Conservation (phyloP, 176 grass and related monocot species). For the Oryza australiensis region DNA sequence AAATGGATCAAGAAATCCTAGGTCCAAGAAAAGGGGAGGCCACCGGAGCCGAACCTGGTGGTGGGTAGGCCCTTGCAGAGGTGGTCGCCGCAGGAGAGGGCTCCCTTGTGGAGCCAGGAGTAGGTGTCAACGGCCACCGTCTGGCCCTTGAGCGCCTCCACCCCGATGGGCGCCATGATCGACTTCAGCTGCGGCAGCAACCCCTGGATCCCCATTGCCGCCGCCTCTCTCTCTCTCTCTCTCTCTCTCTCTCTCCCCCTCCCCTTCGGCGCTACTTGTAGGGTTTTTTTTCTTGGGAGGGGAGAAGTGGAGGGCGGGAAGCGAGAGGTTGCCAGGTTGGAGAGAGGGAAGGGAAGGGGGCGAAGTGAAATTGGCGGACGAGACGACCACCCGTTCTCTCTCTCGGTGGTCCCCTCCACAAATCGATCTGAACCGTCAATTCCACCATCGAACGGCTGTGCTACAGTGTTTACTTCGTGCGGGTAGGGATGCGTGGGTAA, state of each 20-base stretch:
- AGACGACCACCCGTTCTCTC: no score
- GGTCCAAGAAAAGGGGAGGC: slow-evolving; percentile 14
- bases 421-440: no score
- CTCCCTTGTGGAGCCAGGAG: slow-evolving; percentile 98
- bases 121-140: slow-evolving; percentile 90
- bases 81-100: slow-evolving; percentile 73
- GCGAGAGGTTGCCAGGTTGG: neutral
- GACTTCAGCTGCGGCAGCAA: slow-evolving; percentile 88
- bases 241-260: neutral
- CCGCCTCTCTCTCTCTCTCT: neutral
- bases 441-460: no score
- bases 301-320: slow-evolving; percentile 37
- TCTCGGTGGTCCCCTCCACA: no score
- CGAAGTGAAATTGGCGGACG: neutral
- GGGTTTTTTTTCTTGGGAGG: slow-evolving; percentile 22
- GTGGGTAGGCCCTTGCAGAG: slow-evolving; percentile 94
- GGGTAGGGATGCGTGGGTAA: no score
- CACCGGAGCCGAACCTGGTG: slow-evolving; percentile 48
- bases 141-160: slow-evolving; percentile 78
- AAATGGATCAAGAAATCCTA: neutral
- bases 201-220: slow-evolving; percentile 86
- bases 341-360: neutral
- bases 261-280: neutral
- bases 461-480: no score
- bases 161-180: slow-evolving; percentile 81